A percentile compares a stretch with the other conserved stretches of the same genome.
These are phyloP conservation scores for Nakaseomyces glabratus DNA, from an alignment of 1,139 yeast species.

Conservation along the genomic window DNA sequence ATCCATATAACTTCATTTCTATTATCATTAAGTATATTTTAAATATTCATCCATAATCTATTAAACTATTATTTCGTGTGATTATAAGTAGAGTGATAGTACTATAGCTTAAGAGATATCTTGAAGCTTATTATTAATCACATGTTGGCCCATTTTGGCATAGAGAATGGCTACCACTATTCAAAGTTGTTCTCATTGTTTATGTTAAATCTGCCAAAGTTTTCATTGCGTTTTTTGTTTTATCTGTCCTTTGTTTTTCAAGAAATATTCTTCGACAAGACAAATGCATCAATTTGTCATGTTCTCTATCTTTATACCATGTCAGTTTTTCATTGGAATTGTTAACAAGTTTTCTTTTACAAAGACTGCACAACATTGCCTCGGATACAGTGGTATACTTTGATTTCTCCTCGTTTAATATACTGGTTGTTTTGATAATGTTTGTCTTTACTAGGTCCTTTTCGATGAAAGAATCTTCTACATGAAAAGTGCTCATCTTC, in stretches of 20 bases:
- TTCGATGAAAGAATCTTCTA: constrained; percentile 16
- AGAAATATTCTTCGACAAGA: constrained; percentile 4
- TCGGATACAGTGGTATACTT: constrained; percentile 18
- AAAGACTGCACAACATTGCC: constrained; percentile 22
- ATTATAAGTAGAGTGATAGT: too few relatives aligned
- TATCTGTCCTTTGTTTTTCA: not conserved
- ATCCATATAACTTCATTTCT: too few relatives aligned
- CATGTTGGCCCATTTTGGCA: too few relatives aligned
- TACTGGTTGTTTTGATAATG: constrained; percentile 16
- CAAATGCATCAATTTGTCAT: constrained; percentile 4
- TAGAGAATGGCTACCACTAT: too few relatives aligned
- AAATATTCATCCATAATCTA: too few relatives aligned
- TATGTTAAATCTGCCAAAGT: not conserved
- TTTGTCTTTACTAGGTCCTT: constrained; percentile 23
- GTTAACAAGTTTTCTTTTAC: constrained; percentile 19
- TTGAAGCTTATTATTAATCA: too few relatives aligned
- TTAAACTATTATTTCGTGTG: too few relatives aligned
- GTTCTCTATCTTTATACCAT: constrained; percentile 17
- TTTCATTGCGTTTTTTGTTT: constrained; percentile 2
- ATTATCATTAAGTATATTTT: too few relatives aligned
- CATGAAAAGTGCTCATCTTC: constrained; percentile 13
- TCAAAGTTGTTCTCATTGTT: too few relatives aligned
- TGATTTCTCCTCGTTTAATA: constrained; percentile 15
- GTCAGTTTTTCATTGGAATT: constrained; percentile 18
- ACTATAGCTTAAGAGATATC: too few relatives aligned